Evolutionary conservation across 2,329 filamentous ascomycete species (phyloP).

Genomic region (Curvularia verruculosa): DNA sequence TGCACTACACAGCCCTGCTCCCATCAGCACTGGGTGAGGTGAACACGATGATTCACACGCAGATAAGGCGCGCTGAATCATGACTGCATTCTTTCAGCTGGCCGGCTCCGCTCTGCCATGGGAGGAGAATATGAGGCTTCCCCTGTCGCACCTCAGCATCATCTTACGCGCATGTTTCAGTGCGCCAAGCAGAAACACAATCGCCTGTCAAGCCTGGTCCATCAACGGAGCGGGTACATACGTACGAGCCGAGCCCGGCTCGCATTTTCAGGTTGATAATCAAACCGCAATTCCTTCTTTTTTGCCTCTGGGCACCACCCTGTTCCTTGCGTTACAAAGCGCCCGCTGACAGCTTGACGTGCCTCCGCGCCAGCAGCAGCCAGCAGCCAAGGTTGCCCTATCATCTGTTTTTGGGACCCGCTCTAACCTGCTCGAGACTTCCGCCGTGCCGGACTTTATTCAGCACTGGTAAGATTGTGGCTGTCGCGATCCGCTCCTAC

Average conservation of each 20-base stretch:
- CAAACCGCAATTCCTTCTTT: neutral
- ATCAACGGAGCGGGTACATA: neutral
- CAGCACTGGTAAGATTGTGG: slow-evolving; percentile 22
- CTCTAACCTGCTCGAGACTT: slow-evolving; percentile 22
- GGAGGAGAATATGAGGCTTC: slow-evolving; percentile 23
- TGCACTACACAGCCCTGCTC: neutral
- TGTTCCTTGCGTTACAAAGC: slow-evolving; percentile 3
- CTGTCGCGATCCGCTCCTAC: slow-evolving; percentile 20
- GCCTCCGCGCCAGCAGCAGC: neutral
- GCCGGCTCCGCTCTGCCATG: too few relatives aligned
- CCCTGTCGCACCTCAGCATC: slow-evolving; percentile 31
- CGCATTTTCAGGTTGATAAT: neutral
- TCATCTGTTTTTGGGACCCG: slow-evolving; percentile 24
- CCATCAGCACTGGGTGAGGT: neutral
- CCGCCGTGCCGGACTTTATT: slow-evolving; percentile 25
- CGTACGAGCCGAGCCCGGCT: neutral
- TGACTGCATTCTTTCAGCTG: neutral
- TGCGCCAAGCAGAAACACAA: slow-evolving; percentile 29
- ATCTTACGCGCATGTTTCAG: slow-evolving; percentile 19
- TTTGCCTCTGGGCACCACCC: neutral
- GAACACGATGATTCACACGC: neutral
- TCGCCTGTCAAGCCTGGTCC: neutral
- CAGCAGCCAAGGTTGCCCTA: slow-evolving; percentile 23
- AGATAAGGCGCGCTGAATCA: neutral
- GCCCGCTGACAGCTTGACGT: slow-evolving; percentile 9